Evolutionary conservation across 345 rosid species (phyloP), one percentile per base, ranked within the genome.

Genomic region (Salix purpurea): DNA sequence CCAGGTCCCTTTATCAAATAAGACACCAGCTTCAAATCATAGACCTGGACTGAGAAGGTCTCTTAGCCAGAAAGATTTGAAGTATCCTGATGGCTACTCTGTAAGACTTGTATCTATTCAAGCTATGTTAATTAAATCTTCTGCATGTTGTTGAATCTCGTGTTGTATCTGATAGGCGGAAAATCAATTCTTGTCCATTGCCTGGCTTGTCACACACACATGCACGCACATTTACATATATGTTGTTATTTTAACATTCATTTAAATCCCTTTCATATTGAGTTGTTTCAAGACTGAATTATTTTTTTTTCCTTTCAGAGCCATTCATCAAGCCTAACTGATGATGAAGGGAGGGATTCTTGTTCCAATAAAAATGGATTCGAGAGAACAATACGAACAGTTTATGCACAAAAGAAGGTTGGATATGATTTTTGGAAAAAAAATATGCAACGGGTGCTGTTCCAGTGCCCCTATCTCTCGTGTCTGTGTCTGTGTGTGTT

Each of bases 241-340:
- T 73, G 10, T 11, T 69, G 65, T 32, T 36, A 21, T 10, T 11
- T 13, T 26, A 30, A 32, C 2, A 19, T 36, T 68, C n/a, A 7
- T 23, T 23, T 5, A 58, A 4, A 23, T 23, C n/a, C 1, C 48
- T 73, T 67, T 65, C 39, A 24, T 73, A 54, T 23, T 37, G 68
- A 24, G 15, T 56, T 24, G 34, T 60, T 71, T 18, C 5, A 19
- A 28, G 26, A 54, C 70, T 69, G 74, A 74, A 42, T 34, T 44
- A 24, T 56, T 40, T 75, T 60, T 60, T 64, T 73, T 66, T 74
- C 81, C 37, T 87, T 82, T 42, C 89, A 96, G 99, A 93, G 97
- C 76, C 94, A 90, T 21, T 93, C 98, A n/a, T 91, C 97, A 44
- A 85, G 84, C 69, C 79, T 96, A 73, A 96, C 99, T 72, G 98